Evolutionary conservation across 768 basidiomycete species (phyloP).

Genomic region (Lentinus brumalis): DNA sequence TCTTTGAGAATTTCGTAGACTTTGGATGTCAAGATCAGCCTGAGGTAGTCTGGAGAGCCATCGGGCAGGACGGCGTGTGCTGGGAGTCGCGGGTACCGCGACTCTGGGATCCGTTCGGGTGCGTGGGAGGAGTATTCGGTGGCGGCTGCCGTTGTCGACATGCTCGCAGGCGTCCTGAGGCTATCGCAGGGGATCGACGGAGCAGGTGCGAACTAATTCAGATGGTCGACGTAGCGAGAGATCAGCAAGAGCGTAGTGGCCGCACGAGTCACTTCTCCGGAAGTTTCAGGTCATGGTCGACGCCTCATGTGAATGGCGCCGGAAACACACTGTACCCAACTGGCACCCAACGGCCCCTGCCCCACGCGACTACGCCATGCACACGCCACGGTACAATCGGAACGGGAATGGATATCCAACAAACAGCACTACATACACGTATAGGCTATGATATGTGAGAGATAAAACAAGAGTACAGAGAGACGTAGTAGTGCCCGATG

Average conservation of each 20-base stretch:
- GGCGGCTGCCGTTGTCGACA: slow-evolving; percentile 39
- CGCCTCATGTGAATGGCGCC: slow-evolving; percentile 14
- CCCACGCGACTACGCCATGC: not conserved
- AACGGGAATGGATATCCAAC: not conserved
- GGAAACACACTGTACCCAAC: not conserved
- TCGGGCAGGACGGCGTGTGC: slow-evolving; percentile 64
- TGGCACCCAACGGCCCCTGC: too few relatives aligned
- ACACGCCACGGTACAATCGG: not conserved
- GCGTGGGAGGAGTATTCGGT: slow-evolving; percentile 70
- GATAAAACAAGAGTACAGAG: slow-evolving; percentile 20
- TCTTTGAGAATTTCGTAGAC: slow-evolving; percentile 89
- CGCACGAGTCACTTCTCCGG: slow-evolving; percentile 5
- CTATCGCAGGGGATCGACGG: too few relatives aligned
- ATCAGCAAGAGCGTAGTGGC: not conserved
- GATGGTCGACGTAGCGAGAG: not conserved
- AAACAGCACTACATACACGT: slow-evolving; percentile 14
- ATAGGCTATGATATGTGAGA: slow-evolving; percentile 22
- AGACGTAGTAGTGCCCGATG: slow-evolving; percentile 4
- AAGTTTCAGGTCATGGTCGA: not conserved
- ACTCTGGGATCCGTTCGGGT: slow-evolving; percentile 53
- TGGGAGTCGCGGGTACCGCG: slow-evolving; percentile 62
- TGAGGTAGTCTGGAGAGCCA: slow-evolving; percentile 83
- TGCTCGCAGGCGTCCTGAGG: not conserved
- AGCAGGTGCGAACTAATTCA: too few relatives aligned
- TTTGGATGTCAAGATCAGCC: slow-evolving; percentile 85